Percentiles rank a stretch among this genome's conserved stretches.
Conservation (phyloP, 2,329 filamentous ascomycete genomes). For the Colletotrichum paranaense region DNA sequence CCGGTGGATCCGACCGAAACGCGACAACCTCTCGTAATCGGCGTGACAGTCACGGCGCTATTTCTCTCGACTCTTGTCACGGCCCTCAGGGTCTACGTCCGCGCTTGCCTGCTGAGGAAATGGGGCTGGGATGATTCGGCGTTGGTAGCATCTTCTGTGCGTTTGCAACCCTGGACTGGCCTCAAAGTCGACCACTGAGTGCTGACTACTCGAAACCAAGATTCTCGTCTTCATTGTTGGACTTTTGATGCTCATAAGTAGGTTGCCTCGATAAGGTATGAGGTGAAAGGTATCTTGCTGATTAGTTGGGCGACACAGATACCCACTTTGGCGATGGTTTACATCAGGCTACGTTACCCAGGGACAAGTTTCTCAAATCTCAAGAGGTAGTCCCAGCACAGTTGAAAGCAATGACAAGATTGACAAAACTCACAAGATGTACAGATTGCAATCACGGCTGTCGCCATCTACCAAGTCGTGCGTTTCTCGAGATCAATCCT, state of each 20-base stretch:
- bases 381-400: not conserved
- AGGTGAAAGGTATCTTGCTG: not conserved
- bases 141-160: constrained; percentile 12
- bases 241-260: constrained; percentile 25
- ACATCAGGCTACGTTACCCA: not conserved
- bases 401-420: rapidly evolving
- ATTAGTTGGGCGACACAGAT: not conserved
- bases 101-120: not conserved
- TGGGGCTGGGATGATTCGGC: constrained; percentile 27
- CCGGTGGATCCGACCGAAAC: not conserved
- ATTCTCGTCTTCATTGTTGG: constrained; percentile 1
- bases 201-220: not conserved
- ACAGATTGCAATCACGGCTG: constrained; percentile 3
- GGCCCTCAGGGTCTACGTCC: constrained; percentile 19
- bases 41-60: not conserved
- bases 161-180: not conserved
- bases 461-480: constrained; percentile 17
- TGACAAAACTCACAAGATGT: no score
- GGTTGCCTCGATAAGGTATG: not conserved
- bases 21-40: constrained; percentile 17
- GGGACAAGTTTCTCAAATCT: constrained; percentile 4
- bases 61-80: not conserved
- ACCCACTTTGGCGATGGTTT: constrained; percentile 19
- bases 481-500: not conserved
- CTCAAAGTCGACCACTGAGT: rapidly evolving